Base-by-base conservation (phyloP, 2,329 filamentous ascomycete genomes). In the Cladophialophora carrionii region DNA sequence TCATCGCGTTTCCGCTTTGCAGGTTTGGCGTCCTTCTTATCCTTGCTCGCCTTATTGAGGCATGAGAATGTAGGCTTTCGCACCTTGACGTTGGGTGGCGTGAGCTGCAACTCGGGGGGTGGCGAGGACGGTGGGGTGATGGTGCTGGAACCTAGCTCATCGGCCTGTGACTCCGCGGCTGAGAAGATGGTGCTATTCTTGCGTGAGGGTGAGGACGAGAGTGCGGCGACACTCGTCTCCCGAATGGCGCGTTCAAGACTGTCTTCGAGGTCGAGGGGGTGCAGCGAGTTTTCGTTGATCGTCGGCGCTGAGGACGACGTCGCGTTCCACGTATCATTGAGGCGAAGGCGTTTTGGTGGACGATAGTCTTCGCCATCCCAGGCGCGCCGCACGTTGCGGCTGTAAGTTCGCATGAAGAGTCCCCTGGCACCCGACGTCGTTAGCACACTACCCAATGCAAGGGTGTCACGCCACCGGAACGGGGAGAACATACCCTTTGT, bases 61-160 rank as follows among this genome's bases (percentile, higher is more conserved):
- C 83, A 80, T 0, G 81, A 77, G 67, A 85, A 84, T 3, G 81
- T 78, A 0, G 82, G 81, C 68, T 83, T 81, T 53, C 82, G 77
- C 32, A 76, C 77, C 58, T 78, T 79, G 46, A 75, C 74, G 41
- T 76, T 76, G 12, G 79, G 78, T n/a, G 77, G 77, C 14, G 74
- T 78, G 72, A 77, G 73, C 31, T 76, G 79, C 56, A 77, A 73
- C 9, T 48, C 57, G 20, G 78, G 78, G 41, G 83, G 82, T 60
- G 83, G 81, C 62, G 82, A 84, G 9, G 82, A 84, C 3, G 83
- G 83, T 41, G 83, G 82, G 49, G 81, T 84, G 43, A 80, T 79
- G 41, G 79, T 74, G 64, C 77, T 77, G 49, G 71, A 70, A 31
- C 66, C 70, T 41, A 63, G 3, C 24, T 72, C 72, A 34, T 72